Base-by-base conservation (phyloP, 169 alveolate species). In the Sarcocystis neurona region DNA sequence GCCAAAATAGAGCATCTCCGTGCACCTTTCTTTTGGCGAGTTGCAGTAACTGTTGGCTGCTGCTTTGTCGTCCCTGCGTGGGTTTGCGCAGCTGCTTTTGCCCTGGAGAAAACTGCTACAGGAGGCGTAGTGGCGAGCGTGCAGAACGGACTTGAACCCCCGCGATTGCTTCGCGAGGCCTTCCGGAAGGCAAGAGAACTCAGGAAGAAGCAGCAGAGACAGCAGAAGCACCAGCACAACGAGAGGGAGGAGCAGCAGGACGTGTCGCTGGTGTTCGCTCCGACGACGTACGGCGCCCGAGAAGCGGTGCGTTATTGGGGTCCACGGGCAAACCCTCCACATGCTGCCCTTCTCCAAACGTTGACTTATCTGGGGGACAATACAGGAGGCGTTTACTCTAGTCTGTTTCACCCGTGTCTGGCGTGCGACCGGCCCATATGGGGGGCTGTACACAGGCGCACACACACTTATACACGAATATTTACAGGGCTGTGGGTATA, bases 131-230 rank as follows among this genome's bases (percentile, higher is more conserved):
- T 79, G 6, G 87, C 88, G 46, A 66, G 87, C 34, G 30, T 89
- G 82, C 92, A 89, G 70, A 89, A 89, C 48, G 92, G 92, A 30
- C 74, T 89, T 23, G 79, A 82, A 34, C 68, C 89, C 63, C 89
- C 87, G 30, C 87, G 89, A 12, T 34, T 80, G 63, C 68, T 89
- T 27, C 68, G 86, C 20, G 34, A 46, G 43, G 68, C 56, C 74
- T 79, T 79, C 34, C 23, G 82, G 37, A 30, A 6, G 39, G 75
- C n/a, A 27, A 5, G 3, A 2, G 39, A n/a, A n/a, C n/a, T n/a
- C n/a, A n/a, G 10, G 23, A 53, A 12, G 23, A 15, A 53, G 12
- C 66, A 53, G 66, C 66, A 53, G 66, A 53, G 12, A 15, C 30
- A 15, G 30, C 66, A 53, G 23, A 53, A 23, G 66, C 66, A 15